Evolutionary conservation across 345 rosid species (phyloP).

Genomic region (Trapa incisa): DNA sequence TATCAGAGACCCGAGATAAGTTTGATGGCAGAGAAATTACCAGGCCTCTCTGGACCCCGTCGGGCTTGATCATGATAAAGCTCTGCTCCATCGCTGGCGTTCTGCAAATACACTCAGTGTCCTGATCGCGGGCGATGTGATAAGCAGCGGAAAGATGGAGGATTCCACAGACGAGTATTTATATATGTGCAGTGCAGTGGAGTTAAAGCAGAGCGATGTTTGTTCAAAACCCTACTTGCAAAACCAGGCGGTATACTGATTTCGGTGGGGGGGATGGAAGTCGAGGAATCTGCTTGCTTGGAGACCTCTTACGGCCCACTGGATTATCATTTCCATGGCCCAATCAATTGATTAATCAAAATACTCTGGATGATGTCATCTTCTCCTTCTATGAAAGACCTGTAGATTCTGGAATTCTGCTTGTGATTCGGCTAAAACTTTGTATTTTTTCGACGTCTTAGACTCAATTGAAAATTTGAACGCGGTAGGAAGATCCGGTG

Average conservation of each 20-base stretch:
- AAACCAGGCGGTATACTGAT: not conserved
- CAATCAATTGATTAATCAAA: not conserved
- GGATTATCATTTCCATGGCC: not conserved
- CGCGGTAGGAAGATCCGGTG: too few species aligned
- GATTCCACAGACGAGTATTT: not conserved
- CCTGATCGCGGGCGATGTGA: not conserved
- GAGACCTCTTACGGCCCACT: not conserved
- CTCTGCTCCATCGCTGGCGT: slow-evolving; percentile 55
- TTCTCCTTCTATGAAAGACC: too few species aligned
- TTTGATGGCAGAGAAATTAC: slow-evolving; percentile 21
- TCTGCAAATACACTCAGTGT: not conserved
- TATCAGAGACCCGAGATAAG: not conserved
- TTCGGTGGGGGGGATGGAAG: not conserved
- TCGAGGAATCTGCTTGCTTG: not conserved
- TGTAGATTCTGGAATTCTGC: too few species aligned
- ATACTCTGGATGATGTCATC: too few species aligned
- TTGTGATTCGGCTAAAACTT: too few species aligned
- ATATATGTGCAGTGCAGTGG: not conserved
- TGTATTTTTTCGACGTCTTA: too few species aligned
- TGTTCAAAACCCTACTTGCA: slow-evolving; percentile 1
- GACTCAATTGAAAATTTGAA: too few species aligned
- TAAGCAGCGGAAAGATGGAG: too few species aligned
- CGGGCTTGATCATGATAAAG: slow-evolving; percentile 29
- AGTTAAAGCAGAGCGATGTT: too few species aligned
- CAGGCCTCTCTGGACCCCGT: slow-evolving; percentile 90